Conservation (phyloP, 2,329 filamentous ascomycete genomes). For the Neurospora sp. region DNA sequence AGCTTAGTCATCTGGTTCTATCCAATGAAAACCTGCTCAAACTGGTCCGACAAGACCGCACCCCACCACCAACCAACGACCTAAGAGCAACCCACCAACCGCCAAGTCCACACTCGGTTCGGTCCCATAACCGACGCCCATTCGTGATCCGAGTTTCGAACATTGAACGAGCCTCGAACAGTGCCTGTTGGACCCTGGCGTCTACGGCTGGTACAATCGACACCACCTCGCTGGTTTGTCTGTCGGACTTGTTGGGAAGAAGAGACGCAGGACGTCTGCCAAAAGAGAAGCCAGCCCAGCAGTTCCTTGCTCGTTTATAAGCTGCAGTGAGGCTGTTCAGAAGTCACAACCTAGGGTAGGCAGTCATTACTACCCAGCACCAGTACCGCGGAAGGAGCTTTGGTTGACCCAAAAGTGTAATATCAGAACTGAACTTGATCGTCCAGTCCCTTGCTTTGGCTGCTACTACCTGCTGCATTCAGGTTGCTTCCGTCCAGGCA, state of each 20-base stretch:
- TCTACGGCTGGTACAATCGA: neutral
- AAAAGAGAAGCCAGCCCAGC: neutral
- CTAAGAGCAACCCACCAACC: conserved; percentile 6
- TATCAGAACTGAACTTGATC: neutral
- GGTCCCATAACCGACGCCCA: conserved; percentile 2
- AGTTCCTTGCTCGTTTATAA: neutral
- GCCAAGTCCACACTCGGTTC: conserved; percentile 1
- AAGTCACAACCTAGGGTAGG: neutral
- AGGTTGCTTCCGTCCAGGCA: neutral
- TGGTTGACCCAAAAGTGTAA: neutral
- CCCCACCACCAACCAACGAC: conserved; percentile 11
- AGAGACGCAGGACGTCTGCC: neutral
- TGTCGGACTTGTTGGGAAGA: neutral
- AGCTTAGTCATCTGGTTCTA: neutral
- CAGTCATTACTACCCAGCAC: neutral
- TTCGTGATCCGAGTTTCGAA: neutral
- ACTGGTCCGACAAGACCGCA: conserved; percentile 10
- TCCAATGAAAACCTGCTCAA: conserved; percentile 35
- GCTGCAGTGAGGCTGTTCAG: neutral
- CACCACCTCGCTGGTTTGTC: neutral
- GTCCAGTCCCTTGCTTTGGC: neutral
- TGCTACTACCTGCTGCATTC: neutral
- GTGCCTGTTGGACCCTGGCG: neutral
- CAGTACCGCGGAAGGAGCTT: neutral
- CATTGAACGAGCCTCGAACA: neutral